These are phyloP conservation scores for Discostella pseudostelligera DNA, from an alignment of 108 stramenopile species.

Conservation along the genomic window DNA sequence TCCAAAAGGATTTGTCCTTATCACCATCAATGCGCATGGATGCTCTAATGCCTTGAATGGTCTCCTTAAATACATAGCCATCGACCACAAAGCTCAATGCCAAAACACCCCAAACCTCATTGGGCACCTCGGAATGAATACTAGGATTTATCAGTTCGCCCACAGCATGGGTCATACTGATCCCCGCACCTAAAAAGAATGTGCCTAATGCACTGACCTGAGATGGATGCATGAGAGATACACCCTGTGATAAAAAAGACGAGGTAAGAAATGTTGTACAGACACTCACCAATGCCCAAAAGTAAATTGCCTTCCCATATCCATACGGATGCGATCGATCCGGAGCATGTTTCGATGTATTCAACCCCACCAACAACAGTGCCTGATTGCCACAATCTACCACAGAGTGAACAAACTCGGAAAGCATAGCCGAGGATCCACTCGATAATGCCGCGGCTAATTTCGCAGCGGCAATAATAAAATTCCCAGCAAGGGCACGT, in stretches of 20 bases:
- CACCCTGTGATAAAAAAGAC: not conserved
- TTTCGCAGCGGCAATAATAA: slow-evolving; percentile 87
- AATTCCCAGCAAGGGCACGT: slow-evolving; percentile 88
- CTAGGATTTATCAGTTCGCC: slow-evolving; percentile 62
- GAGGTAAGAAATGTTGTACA: not conserved
- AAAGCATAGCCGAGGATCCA: slow-evolving; percentile 91
- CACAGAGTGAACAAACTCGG: slow-evolving; percentile 92
- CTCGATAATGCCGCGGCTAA: slow-evolving; percentile 83
- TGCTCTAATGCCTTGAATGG: slow-evolving; percentile 57
- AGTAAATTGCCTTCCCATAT: slow-evolving; percentile 81
- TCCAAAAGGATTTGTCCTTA: slow-evolving; percentile 50
- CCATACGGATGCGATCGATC: slow-evolving; percentile 92
- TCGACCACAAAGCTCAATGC: slow-evolving; percentile 82
- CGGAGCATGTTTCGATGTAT: slow-evolving; percentile 68
- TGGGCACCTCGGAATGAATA: slow-evolving; percentile 62
- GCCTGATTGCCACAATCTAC: slow-evolving; percentile 96
- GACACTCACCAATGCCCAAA: slow-evolving; percentile 67
- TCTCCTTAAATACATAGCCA: slow-evolving; percentile 85
- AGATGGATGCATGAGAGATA: not conserved
- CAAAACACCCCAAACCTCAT: slow-evolving; percentile 88
- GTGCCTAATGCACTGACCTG: slow-evolving; percentile 93
- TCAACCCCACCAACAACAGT: slow-evolving; percentile 84
- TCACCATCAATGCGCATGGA: slow-evolving; percentile 34
- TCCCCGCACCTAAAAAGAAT: slow-evolving; percentile 93
- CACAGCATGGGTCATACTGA: slow-evolving; percentile 87